Conservation (phyloP, 148 eudicot genomes). For the Rhododendron ovatum region DNA sequence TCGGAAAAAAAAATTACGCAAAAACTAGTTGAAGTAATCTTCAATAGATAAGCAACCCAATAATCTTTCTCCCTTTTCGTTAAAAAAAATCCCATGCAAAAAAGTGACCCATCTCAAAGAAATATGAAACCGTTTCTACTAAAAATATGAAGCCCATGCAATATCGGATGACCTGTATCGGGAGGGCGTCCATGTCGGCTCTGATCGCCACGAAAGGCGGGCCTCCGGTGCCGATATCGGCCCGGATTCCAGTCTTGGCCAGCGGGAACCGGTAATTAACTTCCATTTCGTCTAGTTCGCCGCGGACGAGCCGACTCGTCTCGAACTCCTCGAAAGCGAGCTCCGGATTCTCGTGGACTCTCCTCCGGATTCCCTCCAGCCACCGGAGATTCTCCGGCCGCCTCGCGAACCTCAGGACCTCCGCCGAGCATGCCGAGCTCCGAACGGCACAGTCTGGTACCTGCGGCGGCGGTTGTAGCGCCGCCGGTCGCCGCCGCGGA, state of each 20-base stretch:
- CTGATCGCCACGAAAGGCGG: constrained; percentile 79
- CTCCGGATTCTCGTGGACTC: constrained; percentile 65
- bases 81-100: background rate
- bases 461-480: background rate
- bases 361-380: constrained; percentile 45
- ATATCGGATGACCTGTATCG: constrained; percentile 50
- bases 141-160: background rate
- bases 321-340: constrained; percentile 58
- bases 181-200: constrained; percentile 88
- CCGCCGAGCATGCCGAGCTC: constrained; percentile 27
- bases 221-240: constrained; percentile 52
- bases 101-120: background rate
- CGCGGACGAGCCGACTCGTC: constrained; percentile 47
- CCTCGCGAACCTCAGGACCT: constrained; percentile 32
- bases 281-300: constrained; percentile 40
- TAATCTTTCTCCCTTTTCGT: background rate
- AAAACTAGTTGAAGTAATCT: too few relatives aligned
- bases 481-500: background rate
- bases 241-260: constrained; percentile 63
- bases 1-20: too few relatives aligned
- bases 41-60: too few relatives aligned
- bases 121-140: background rate
- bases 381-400: constrained; percentile 36
- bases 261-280: constrained; percentile 45
- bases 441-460: constrained; percentile 5